Percentiles rank a stretch among this genome's conserved stretches.
phyloP scores from a whole-genome alignment of 768 basidiomycete species.

The Postia placenta region DNA sequence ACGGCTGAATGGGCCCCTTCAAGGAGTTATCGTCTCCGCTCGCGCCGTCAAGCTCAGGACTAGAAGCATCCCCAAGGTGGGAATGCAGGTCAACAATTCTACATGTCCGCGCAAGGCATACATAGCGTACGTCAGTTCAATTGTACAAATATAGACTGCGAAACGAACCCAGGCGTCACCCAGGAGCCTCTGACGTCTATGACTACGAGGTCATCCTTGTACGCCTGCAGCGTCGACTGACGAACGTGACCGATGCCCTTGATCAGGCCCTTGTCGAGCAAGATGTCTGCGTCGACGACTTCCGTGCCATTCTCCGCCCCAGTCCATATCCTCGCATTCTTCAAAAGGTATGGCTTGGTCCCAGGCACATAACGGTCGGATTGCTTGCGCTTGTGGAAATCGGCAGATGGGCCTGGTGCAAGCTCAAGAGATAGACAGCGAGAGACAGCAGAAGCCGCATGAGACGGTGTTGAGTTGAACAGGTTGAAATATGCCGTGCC shows the following conservation, averaged over 20 bases:
- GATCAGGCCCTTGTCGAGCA: conserved; percentile 66
- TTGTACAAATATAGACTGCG: background rate
- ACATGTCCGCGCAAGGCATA: no score
- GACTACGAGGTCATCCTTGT: conserved; percentile 33
- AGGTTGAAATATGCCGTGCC: no score
- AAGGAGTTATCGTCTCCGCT: conserved; percentile 37
- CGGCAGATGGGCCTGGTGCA: conserved; percentile 36
- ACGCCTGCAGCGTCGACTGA: conserved; percentile 12
- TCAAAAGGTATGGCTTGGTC: conserved; percentile 47
- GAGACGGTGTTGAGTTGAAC: background rate
- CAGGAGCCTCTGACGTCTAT: conserved; percentile 65
- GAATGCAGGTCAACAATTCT: conserved; percentile 43
- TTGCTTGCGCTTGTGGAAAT: conserved; percentile 42
- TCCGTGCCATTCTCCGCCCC: conserved; percentile 63
- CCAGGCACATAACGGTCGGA: conserved; percentile 67
- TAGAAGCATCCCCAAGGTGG: conserved; percentile 12
- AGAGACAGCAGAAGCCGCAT: conserved; percentile 1
- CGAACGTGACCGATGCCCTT: conserved; percentile 47
- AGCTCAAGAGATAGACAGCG: conserved; percentile 36
- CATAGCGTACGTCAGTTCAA: background rate
- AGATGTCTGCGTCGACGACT: conserved; percentile 57
- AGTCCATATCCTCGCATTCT: conserved; percentile 82
- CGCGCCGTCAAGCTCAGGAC: conserved; percentile 24
- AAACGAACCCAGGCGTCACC: conserved; percentile 64
- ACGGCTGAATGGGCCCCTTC: conserved; percentile 31